Evolutionary conservation across 1,139 yeast genomes (phyloP).

Genomic region (Candida sp.): DNA sequence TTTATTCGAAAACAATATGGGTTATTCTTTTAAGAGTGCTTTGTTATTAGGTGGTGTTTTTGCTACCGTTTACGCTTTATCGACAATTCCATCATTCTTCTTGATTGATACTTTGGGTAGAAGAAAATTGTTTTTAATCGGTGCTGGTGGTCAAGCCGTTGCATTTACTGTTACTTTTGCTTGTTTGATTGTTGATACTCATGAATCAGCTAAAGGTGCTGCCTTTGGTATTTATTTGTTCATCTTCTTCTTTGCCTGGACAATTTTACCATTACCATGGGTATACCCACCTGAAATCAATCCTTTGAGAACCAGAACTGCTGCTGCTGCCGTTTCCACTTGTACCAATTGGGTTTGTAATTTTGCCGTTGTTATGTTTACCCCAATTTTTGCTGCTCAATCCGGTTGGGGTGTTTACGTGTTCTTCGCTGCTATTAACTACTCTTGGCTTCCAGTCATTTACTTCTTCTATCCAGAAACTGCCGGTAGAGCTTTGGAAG

Average conservation of each 20-base stretch:
- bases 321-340: conserved; percentile 49
- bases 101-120: conserved; percentile 65
- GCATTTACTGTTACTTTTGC: conserved; percentile 41
- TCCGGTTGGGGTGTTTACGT: conserved; percentile 44
- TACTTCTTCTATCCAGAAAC: conserved; percentile 49
- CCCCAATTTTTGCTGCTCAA: conserved; percentile 38
- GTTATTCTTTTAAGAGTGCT: conserved; percentile 36
- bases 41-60: conserved; percentile 64
- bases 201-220: conserved; percentile 41
- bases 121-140: conserved; percentile 54
- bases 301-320: conserved; percentile 60
- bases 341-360: conserved; percentile 47
- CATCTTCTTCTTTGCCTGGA: conserved; percentile 53
- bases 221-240: conserved; percentile 54
- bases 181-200: conserved; percentile 33
- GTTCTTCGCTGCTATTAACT: conserved; percentile 41
- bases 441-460: conserved; percentile 35
- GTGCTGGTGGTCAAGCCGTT: conserved; percentile 46
- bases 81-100: conserved; percentile 63
- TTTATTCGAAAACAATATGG: conserved; percentile 48
- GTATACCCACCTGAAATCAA: conserved; percentile 62
- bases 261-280: conserved; percentile 58
- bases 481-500: conserved; percentile 47
- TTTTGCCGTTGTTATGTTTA: conserved; percentile 48
- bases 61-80: conserved; percentile 57